phyloP scores from a whole-genome alignment of 1,284 basidiomycete species.

The Exobasidium rhododendri region DNA sequence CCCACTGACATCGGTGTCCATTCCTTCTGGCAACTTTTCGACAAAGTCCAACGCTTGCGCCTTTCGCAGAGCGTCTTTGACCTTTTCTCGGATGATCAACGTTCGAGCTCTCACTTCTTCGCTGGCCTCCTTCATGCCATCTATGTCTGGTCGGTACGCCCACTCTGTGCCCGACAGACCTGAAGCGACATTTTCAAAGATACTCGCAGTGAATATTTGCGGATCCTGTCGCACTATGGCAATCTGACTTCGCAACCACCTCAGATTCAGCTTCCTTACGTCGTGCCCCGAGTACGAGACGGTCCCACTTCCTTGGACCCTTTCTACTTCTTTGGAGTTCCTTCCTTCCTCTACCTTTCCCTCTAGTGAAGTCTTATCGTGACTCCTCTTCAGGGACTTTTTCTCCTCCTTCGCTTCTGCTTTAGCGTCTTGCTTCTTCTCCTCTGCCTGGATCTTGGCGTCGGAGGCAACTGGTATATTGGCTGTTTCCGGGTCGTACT shows the following conservation, averaged over 20 bases:
- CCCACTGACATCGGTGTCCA: constrained; percentile 54
- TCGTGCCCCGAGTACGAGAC: constrained; percentile 53
- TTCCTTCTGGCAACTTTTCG: constrained; percentile 51
- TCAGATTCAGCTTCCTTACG: constrained; percentile 54
- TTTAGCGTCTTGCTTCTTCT: constrained; percentile 13
- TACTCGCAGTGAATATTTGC: constrained; percentile 47
- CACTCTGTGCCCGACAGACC: constrained; percentile 41
- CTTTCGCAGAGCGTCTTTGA: constrained; percentile 45
- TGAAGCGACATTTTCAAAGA: constrained; percentile 52
- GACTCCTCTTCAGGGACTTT: background rate
- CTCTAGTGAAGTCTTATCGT: constrained; percentile 2
- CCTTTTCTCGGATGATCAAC: constrained; percentile 45
- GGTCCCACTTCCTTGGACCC: constrained; percentile 18
- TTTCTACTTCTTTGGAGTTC: constrained; percentile 1
- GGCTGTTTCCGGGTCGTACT: constrained; percentile 56
- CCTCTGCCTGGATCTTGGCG: constrained; percentile 18
- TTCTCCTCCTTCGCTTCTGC: constrained; percentile 1
- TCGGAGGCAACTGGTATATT: constrained; percentile 20
- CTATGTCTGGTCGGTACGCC: constrained; percentile 23
- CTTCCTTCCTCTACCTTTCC: constrained; percentile 7
- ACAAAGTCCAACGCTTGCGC: constrained; percentile 58
- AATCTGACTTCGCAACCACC: constrained; percentile 57
- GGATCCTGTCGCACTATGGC: constrained; percentile 58
- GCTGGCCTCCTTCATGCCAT: constrained; percentile 13
- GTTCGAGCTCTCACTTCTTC: constrained; percentile 22